Conservation (phyloP, 148 eudicot genomes). For the Rhododendron mucronatum region DNA sequence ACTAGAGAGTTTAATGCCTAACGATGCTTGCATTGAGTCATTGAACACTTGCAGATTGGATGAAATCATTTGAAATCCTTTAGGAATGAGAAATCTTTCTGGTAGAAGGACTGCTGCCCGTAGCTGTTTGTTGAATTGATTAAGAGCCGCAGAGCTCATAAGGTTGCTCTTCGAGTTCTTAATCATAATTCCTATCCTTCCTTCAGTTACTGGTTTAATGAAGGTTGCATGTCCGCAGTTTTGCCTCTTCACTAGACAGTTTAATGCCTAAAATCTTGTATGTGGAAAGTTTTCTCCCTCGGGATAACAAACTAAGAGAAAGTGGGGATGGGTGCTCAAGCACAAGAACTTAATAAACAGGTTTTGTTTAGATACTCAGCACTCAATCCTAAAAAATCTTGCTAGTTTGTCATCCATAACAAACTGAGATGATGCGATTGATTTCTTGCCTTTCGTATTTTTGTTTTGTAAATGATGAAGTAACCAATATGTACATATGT, state of each 20-base stretch:
- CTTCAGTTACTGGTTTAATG: not conserved
- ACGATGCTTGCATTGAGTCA: not conserved
- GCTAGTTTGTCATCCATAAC: not conserved
- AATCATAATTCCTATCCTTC: not conserved
- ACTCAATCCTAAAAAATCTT: not conserved
- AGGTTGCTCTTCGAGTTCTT: not conserved
- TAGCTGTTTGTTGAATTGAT: not conserved
- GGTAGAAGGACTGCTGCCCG: not conserved
- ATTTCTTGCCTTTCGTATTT: not conserved
- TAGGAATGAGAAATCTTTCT: not conserved
- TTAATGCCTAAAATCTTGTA: not conserved
- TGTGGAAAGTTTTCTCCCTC: not conserved
- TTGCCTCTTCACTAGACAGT: not conserved
- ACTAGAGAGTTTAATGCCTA: not conserved
- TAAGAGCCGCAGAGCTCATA: not conserved
- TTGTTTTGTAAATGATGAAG: not conserved
- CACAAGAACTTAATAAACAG: not conserved
- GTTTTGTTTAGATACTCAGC: not conserved
- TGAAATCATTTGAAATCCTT: not conserved
- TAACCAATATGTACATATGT: not conserved
- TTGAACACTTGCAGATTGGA: not conserved
- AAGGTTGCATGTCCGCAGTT: not conserved
- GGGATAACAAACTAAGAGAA: not conserved
- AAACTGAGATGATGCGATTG: not conserved
- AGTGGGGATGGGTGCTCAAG: not conserved